phyloP scores from a whole-genome alignment of 148 eudicot species.

The Chenopodium berlandieri region DNA sequence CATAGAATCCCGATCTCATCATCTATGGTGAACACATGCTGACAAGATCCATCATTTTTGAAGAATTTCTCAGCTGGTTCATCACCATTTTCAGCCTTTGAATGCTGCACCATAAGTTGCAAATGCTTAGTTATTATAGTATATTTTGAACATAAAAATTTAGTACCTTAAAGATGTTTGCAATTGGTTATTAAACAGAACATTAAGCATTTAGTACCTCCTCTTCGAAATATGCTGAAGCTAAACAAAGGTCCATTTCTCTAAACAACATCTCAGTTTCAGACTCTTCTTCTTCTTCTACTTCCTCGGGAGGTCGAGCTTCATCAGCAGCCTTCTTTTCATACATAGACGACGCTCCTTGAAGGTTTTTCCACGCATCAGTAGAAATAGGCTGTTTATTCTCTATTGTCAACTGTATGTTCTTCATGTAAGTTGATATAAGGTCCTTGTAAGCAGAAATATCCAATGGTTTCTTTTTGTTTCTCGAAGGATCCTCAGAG shows the following conservation, averaged over 20 bases:
- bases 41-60: constrained; percentile 40
- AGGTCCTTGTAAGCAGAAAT: constrained; percentile 64
- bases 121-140: neutral
- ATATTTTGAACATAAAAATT: neutral
- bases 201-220: constrained; percentile 37
- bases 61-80: constrained; percentile 32
- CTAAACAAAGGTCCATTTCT: constrained; percentile 82
- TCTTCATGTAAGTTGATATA: constrained; percentile 76
- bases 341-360: constrained; percentile 36
- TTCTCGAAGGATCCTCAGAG: constrained; percentile 40
- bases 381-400: constrained; percentile 56
- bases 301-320: constrained; percentile 26
- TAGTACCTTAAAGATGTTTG: neutral
- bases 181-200: neutral
- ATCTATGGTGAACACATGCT: constrained; percentile 69
- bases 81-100: constrained; percentile 29
- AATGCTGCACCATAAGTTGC: constrained; percentile 35
- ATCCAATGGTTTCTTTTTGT: constrained; percentile 45
- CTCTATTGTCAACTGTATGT: constrained; percentile 65
- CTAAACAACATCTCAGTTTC: constrained; percentile 83
- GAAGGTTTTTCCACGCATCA: constrained; percentile 77
- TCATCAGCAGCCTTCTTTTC: constrained; percentile 41
- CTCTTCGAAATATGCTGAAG: constrained; percentile 63
- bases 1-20: constrained; percentile 89
- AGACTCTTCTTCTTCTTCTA: constrained; percentile 39